A percentile compares a stretch with the other conserved stretches of the same genome.
These are phyloP conservation scores for Phenoliferia sp. DNA, from an alignment of 1,284 basidiomycete genomes.

Conservation along the genomic window DNA sequence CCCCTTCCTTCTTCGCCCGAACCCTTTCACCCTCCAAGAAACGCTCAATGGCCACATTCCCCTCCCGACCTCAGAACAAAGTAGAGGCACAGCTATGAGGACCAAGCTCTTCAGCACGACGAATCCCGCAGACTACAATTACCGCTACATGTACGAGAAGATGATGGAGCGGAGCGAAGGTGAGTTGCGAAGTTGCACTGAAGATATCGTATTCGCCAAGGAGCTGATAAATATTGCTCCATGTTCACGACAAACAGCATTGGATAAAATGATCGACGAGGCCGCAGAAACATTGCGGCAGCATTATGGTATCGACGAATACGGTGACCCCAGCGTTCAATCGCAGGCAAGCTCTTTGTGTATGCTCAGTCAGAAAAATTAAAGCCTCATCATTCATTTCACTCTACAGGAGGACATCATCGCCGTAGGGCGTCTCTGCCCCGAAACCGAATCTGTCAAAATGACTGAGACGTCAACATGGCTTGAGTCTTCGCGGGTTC, in stretches of 20 bases:
- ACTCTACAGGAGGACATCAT: slow-evolving; percentile 61
- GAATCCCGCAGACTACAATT: slow-evolving; percentile 32
- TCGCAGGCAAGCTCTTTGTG: slow-evolving; percentile 56
- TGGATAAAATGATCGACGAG: slow-evolving; percentile 81
- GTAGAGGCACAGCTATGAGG: slow-evolving; percentile 6
- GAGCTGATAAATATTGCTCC: neutral
- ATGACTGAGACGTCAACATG: slow-evolving; percentile 66
- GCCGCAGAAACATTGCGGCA: slow-evolving; percentile 65
- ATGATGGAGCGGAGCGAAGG: slow-evolving; percentile 73
- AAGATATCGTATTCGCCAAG: neutral
- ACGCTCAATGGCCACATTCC: slow-evolving; percentile 33
- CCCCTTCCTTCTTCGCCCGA: slow-evolving; percentile 18
- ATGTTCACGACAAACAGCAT: slow-evolving; percentile 46
- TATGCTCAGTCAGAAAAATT: neutral
- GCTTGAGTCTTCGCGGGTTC: slow-evolving; percentile 74
- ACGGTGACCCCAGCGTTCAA: slow-evolving; percentile 67
- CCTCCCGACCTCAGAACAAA: slow-evolving; percentile 14
- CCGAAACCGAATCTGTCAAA: slow-evolving; percentile 60
- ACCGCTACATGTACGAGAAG: slow-evolving; percentile 92
- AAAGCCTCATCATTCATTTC: neutral
- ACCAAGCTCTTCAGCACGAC: slow-evolving; percentile 22
- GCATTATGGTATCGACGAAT: slow-evolving; percentile 60
- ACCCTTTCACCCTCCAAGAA: slow-evolving; percentile 26
- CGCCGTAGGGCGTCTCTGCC: slow-evolving; percentile 74
- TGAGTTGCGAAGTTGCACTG: slow-evolving; percentile 39